These are phyloP conservation scores for Zea luxurians DNA, from an alignment of 176 grass and related monocot species.

Conservation along the genomic window DNA sequence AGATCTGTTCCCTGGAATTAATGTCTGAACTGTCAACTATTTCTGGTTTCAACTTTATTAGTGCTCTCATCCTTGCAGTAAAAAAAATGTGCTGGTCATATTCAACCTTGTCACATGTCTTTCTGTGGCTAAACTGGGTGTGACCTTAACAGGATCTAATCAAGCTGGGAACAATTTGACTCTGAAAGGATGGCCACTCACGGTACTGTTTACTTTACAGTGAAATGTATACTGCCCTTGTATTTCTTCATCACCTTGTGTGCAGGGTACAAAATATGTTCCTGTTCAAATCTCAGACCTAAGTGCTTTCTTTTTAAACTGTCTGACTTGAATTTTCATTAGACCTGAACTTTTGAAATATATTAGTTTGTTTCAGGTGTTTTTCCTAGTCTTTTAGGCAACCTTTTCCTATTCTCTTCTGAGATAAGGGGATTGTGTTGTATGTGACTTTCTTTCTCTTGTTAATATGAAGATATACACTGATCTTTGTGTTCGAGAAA, in stretches of 20 bases:
- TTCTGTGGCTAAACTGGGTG: conserved; percentile 30
- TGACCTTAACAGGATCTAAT: conserved; percentile 77
- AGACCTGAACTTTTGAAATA: conserved; percentile 14
- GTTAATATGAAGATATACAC: neutral
- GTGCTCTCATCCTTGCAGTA: neutral
- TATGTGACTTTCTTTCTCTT: neutral
- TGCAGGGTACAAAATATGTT: conserved; percentile 13
- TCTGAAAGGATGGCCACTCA: conserved; percentile 99
- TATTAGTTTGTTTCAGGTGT: neutral
- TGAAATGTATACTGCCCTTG: neutral
- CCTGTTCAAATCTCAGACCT: conserved; percentile 4
- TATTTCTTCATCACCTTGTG: conserved; percentile 20
- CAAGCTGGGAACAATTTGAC: conserved; percentile 91
- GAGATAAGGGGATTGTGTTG: neutral
- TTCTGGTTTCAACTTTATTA: conserved; percentile 22
- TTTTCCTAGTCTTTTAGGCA: neutral
- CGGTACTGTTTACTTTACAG: conserved; percentile 56
- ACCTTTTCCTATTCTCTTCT: neutral
- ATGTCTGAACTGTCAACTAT: neutral
- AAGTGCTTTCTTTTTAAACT: conserved; percentile 4
- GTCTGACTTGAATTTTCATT: conserved; percentile 16
- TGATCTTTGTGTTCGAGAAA: neutral
- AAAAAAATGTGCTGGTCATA: conserved; percentile 17
- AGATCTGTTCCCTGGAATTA: conserved; percentile 24
- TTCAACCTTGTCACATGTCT: conserved; percentile 30